phyloP scores from a whole-genome alignment of 768 basidiomycete species.

The Suillus lakei region DNA sequence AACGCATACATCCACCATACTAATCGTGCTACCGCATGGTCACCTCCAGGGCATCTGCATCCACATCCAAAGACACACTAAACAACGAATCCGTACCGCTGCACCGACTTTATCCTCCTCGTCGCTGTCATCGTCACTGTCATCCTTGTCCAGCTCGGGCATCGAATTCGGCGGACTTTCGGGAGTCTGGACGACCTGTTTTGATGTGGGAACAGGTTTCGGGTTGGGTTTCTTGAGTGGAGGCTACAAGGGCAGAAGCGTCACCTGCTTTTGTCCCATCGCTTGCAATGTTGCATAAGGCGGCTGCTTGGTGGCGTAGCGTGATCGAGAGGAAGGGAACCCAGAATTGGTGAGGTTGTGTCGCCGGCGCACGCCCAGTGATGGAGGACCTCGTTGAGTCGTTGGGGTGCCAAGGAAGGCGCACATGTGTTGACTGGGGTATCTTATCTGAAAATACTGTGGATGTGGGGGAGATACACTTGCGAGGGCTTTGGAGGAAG shows the following conservation, averaged over 20 bases:
- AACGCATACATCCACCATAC: background rate
- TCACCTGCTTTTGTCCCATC: conserved; percentile 13
- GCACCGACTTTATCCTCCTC: conserved; percentile 4
- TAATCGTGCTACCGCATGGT: conserved; percentile 37
- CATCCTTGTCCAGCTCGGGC: background rate
- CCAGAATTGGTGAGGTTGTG: background rate
- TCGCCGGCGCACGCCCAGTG: conserved; percentile 33
- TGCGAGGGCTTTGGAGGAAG: background rate
- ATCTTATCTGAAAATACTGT: background rate
- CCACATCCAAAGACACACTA: conserved; percentile 35
- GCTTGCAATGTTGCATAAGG: conserved; percentile 14
- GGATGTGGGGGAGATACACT: background rate
- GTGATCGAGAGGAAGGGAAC: conserved; percentile 16
- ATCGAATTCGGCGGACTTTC: background rate
- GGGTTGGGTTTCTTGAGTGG: conserved; percentile 14
- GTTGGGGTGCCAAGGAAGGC: background rate
- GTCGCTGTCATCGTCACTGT: background rate
- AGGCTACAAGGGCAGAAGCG: conserved; percentile 31
- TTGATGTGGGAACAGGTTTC: background rate
- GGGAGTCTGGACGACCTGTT: conserved; percentile 1
- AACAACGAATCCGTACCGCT: conserved; percentile 32
- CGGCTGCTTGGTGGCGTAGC: conserved; percentile 11
- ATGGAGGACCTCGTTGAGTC: conserved; percentile 18
- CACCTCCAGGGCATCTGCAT: too few species aligned
- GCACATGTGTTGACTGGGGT: background rate